Evolutionary conservation across 495 filamentous ascomycete genomes (phyloP).

Genomic region (Podospora pseudopauciseta): DNA sequence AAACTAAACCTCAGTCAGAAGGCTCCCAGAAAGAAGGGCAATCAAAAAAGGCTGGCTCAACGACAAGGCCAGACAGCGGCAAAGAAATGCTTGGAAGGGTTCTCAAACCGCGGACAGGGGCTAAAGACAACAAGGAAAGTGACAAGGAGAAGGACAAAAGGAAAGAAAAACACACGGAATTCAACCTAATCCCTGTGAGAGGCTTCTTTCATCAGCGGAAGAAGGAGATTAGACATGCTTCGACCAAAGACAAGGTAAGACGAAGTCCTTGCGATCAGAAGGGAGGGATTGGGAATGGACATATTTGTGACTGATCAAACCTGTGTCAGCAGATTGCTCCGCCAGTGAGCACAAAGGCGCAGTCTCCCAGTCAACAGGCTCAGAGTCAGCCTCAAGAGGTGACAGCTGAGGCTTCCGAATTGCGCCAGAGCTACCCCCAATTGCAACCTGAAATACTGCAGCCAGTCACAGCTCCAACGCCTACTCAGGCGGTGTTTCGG

Average conservation of each 20-base stretch:
- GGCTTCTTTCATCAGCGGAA: background rate
- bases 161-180: background rate
- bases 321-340: background rate
- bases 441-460: background rate
- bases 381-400: background rate
- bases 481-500: background rate
- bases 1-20: background rate
- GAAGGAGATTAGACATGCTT: background rate
- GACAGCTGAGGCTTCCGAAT: background rate
- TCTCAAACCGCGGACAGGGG: too few species aligned
- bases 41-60: background rate
- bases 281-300: too few species aligned
- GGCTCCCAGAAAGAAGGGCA: background rate
- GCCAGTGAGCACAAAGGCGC: background rate
- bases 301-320: background rate
- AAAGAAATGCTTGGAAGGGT: background rate
- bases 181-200: background rate
- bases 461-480: background rate
- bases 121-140: background rate
- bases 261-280: too few species aligned
- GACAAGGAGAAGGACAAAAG: background rate
- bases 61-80: background rate
- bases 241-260: background rate
- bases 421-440: background rate
- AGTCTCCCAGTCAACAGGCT: background rate